phyloP scores from a whole-genome alignment of 164 flowering plant species.

The Vitis rupestris region DNA sequence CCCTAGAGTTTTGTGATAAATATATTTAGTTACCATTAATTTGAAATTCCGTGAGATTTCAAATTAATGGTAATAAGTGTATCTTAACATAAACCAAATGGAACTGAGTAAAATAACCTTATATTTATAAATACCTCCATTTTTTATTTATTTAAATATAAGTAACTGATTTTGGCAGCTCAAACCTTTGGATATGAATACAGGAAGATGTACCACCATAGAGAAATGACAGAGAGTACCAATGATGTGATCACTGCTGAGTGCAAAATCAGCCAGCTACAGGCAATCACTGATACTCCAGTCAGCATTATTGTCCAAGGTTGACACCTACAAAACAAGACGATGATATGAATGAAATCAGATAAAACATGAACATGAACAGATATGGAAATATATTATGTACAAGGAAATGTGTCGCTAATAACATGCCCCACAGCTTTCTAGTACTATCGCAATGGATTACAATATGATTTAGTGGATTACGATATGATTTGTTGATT shows the following conservation, averaged over 20 bases:
- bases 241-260: constrained; percentile 46
- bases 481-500: too few species aligned
- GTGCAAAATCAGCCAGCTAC: constrained; percentile 75
- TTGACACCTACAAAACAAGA: constrained; percentile 66
- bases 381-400: background rate
- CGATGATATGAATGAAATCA: background rate
- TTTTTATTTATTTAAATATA: background rate
- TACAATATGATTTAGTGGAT: too few species aligned
- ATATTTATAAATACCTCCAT: background rate
- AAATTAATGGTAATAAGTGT: too few species aligned
- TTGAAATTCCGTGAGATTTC: background rate
- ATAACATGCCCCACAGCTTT: too few species aligned
- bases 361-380: background rate
- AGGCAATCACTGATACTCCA: constrained; percentile 49
- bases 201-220: constrained; percentile 95
- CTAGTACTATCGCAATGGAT: too few species aligned
- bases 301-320: constrained; percentile 92
- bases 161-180: background rate
- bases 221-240: constrained; percentile 38
- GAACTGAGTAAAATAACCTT: too few species aligned
- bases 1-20: too few species aligned
- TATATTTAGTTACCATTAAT: too few species aligned
- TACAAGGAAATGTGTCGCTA: background rate
- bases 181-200: constrained; percentile 91
- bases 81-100: too few species aligned